These are phyloP conservation scores for Bremia lactucae DNA, from an alignment of 352 stramenopile species.

Conservation along the genomic window DNA sequence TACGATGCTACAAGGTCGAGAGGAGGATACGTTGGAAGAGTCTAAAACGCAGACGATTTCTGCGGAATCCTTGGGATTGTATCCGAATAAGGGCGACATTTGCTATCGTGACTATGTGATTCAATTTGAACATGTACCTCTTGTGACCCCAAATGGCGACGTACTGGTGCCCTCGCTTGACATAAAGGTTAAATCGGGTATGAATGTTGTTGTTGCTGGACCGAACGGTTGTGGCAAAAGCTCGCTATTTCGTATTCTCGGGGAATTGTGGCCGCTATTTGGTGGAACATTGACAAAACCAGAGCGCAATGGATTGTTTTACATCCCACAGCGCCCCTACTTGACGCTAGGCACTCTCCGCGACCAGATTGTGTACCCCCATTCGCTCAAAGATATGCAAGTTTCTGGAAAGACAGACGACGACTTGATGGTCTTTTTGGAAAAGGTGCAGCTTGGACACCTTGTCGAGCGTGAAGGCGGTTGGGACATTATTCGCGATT, in stretches of 20 bases:
- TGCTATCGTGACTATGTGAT: constrained; percentile 64
- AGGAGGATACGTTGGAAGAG: constrained; percentile 19
- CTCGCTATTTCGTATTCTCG: constrained; percentile 82
- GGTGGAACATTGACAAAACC: constrained; percentile 70
- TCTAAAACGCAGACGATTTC: constrained; percentile 19
- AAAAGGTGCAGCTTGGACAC: constrained; percentile 76
- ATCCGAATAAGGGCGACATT: constrained; percentile 51
- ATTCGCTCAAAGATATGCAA: constrained; percentile 60
- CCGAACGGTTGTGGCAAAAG: constrained; percentile 84
- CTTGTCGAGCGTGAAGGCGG: constrained; percentile 62
- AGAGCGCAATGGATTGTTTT: constrained; percentile 77
- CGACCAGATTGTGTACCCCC: constrained; percentile 86
- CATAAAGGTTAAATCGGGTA: constrained; percentile 76
- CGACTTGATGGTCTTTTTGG: constrained; percentile 56
- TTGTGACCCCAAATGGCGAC: constrained; percentile 84
- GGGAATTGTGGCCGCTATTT: constrained; percentile 82
- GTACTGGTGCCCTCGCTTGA: constrained; percentile 77
- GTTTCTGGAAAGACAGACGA: constrained; percentile 37
- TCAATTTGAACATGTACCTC: constrained; percentile 79
- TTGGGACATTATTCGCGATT: constrained; percentile 78
- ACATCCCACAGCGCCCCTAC: constrained; percentile 86
- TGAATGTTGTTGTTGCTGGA: constrained; percentile 82
- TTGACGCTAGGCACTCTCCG: constrained; percentile 76
- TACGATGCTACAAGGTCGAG: constrained; percentile 51
- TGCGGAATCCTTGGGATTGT: constrained; percentile 37